Evolutionary conservation across 2,329 filamentous ascomycete species (phyloP).

Genomic region (Lasiodiplodia sp.): DNA sequence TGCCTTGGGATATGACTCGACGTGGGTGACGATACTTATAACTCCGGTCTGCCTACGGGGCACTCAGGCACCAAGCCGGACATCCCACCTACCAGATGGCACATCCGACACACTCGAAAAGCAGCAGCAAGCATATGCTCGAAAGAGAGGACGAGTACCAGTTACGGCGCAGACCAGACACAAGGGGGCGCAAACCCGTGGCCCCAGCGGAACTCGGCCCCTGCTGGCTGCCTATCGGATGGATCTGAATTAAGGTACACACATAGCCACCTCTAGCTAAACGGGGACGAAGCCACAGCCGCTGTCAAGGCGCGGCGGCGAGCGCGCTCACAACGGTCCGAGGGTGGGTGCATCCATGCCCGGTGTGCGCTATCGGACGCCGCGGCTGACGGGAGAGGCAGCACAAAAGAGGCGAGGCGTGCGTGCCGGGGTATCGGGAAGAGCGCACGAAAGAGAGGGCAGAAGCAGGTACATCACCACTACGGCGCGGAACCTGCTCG

Average conservation of each 20-base stretch:
- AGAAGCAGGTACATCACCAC: constrained; percentile 22
- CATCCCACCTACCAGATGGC: constrained; percentile 21
- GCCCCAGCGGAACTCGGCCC: constrained; percentile 22
- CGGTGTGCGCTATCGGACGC: constrained; percentile 19
- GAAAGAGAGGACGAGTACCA: constrained; percentile 11
- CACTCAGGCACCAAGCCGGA: constrained; percentile 22
- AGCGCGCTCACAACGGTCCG: constrained; percentile 14
- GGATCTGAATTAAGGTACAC: constrained; percentile 21
- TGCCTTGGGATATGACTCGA: constrained; percentile 26
- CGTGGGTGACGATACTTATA: constrained; percentile 25
- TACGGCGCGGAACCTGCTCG: constrained; percentile 18
- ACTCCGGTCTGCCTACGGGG: constrained; percentile 16
- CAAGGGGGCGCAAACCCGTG: constrained; percentile 27
- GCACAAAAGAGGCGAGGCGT: constrained; percentile 21
- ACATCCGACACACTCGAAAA: constrained; percentile 13
- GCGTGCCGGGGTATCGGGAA: constrained; percentile 7
- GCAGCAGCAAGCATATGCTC: constrained; percentile 21
- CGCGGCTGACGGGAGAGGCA: constrained; percentile 25
- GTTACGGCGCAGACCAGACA: constrained; percentile 17
- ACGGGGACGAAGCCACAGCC: constrained; percentile 27
- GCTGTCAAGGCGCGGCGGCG: constrained; percentile 26
- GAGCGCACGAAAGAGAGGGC: neutral
- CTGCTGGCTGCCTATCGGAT: constrained; percentile 26
- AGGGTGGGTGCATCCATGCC: constrained; percentile 6
- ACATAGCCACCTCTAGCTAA: constrained; percentile 18